Percentiles rank a stretch among this genome's conserved stretches.
These are phyloP conservation scores for Calonectria pseudoreteaudii DNA, from an alignment of 2,329 filamentous ascomycete species.

Conservation along the genomic window DNA sequence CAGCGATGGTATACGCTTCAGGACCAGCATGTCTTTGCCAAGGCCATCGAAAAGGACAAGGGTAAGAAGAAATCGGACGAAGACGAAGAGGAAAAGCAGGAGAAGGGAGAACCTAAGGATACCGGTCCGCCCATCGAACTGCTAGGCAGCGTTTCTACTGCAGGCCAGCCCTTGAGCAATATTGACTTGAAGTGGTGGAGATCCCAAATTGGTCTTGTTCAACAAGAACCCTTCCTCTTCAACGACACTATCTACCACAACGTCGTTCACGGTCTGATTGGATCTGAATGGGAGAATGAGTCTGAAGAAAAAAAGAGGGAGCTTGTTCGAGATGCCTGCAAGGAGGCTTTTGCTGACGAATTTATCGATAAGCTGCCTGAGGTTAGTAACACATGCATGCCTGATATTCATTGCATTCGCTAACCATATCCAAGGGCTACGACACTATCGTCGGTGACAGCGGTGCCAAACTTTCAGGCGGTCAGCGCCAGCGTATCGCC, in stretches of 20 bases:
- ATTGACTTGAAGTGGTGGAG: conserved; percentile 74
- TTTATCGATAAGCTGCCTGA: conserved; percentile 74
- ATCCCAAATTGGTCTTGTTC: conserved; percentile 72
- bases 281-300: conserved; percentile 64
- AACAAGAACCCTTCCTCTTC: conserved; percentile 77
- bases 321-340: conserved; percentile 73
- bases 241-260: conserved; percentile 74
- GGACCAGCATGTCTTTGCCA: conserved; percentile 63
- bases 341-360: conserved; percentile 76
- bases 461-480: conserved; percentile 84
- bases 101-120: conserved; percentile 49
- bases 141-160: conserved; percentile 61
- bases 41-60: conserved; percentile 61
- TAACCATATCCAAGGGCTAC: conserved; percentile 65
- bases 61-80: conserved; percentile 54
- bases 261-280: conserved; percentile 69
- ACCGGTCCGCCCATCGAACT: conserved; percentile 59
- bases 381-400: conserved; percentile 45
- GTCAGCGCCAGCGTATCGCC: conserved; percentile 85
- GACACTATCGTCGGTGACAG: conserved; percentile 81
- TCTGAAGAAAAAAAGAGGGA: conserved; percentile 66
- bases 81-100: conserved; percentile 42
- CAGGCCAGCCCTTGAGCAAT: conserved; percentile 64
- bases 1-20: conserved; percentile 78
- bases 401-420: neutral